A percentile compares a stretch with the other conserved stretches of the same genome.
These are phyloP conservation scores for Wallacemonas sp. DNA, from an alignment of 208 protist genomes.

Conservation along the genomic window DNA sequence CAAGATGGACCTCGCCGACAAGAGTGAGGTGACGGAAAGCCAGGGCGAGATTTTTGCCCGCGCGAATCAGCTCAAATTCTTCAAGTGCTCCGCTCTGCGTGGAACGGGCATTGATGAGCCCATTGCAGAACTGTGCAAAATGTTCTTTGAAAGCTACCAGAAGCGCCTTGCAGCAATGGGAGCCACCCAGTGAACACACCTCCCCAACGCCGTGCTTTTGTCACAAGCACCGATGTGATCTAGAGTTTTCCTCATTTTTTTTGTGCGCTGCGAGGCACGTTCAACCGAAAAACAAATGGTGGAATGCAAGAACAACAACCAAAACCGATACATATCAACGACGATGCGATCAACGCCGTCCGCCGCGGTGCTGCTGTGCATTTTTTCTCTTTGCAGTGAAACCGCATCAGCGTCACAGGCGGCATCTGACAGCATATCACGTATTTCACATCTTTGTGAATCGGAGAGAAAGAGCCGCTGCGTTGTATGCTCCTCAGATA, in stretches of 20 bases:
- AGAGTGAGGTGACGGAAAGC: slow-evolving; percentile 85
- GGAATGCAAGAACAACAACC: not conserved
- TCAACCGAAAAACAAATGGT: not conserved
- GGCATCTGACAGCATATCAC: too few species aligned
- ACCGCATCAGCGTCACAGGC: too few species aligned
- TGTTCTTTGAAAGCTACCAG: slow-evolving; percentile 74
- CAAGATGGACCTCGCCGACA: slow-evolving; percentile 87
- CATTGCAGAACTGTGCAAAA: slow-evolving; percentile 68
- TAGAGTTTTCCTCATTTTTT: not conserved
- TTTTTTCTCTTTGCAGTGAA: too few species aligned
- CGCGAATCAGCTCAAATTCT: slow-evolving; percentile 77
- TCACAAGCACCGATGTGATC: too few species aligned
- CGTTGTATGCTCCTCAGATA: too few species aligned
- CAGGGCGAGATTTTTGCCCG: slow-evolving; percentile 81
- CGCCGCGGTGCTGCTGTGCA: too few species aligned
- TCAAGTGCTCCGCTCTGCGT: slow-evolving; percentile 86
- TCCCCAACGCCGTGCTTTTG: too few species aligned
- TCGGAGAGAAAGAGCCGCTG: too few species aligned
- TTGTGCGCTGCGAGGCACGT: too few species aligned
- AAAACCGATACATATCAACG: too few species aligned
- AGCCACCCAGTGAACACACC: slow-evolving; percentile 20
- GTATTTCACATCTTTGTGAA: too few species aligned
- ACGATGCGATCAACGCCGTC: too few species aligned
- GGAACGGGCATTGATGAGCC: slow-evolving; percentile 81
- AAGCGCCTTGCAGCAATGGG: slow-evolving; percentile 47